Evolutionary conservation across 768 basidiomycete species (phyloP), one percentile per base, ranked within the genome.

Genomic region (Suillus americanus): DNA sequence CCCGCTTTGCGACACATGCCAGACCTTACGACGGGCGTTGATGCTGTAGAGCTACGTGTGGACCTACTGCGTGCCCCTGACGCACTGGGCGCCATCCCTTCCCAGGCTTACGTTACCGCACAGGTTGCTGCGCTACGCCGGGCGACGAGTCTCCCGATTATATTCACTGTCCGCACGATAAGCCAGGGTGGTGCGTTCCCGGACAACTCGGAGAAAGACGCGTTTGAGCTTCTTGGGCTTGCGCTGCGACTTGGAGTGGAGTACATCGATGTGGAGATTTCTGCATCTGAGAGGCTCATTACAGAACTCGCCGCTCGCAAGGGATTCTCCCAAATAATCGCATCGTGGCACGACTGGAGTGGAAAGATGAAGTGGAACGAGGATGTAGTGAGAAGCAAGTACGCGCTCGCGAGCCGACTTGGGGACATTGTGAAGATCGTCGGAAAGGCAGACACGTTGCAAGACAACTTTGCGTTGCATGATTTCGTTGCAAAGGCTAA

Each of bases 391-490:
- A 83, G 85, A 69, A 84, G 88, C 64, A 91, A 90, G 71, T 92
- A 92, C 74, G 82, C 83, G 30, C 69, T 85, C 33, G 92, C 92
- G 2, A 77, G 82, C 51, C 77, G 79, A 65, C 80, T 88, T 51
- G 95, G 95, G 3, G 96, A 99, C 76, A 88, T 99, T 43, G 82
- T 95, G 79, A 99, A 99, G 80, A 85, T 99, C 62, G 89, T 98
- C 46, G 91, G 93, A 55, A 96, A 91, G 70, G 95, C 97, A 12
- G 83, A 82, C 62, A 77, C 78, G 5, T 68, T 94, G 23, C 80
- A 85, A 66, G 94, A 96, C 73, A 99, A 98, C 78, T 85, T 95
- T 67, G 79, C 84, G 1, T 82, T 99, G 62, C 85, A 88, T 61
- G 75, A 84, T 12, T 99, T 99, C 72, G 88, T 87, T 48, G 72